These are phyloP conservation scores for Daldinia sp. DNA, from an alignment of 2,329 filamentous ascomycete genomes.

Conservation along the genomic window DNA sequence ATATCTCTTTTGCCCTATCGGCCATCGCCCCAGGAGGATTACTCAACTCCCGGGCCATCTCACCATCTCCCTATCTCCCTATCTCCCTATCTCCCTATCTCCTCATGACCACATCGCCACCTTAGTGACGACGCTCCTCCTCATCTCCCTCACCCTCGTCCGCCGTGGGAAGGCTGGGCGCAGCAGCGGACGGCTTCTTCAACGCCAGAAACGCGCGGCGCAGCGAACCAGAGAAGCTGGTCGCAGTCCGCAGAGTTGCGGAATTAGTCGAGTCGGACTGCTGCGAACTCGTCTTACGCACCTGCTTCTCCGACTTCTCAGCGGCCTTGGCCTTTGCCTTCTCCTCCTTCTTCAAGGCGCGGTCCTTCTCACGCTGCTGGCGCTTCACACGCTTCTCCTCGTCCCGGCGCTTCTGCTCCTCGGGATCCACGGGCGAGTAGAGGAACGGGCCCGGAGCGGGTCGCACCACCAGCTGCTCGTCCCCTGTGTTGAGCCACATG, in stretches of 20 bases:
- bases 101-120: neutral
- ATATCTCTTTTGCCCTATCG: neutral
- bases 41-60: conserved; percentile 3
- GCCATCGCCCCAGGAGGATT: neutral
- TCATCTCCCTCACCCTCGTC: conserved; percentile 16
- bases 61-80: no score
- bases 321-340: conserved; percentile 30
- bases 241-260: conserved; percentile 4
- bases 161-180: neutral
- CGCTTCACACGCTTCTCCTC: conserved; percentile 26
- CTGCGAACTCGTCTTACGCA: conserved; percentile 13
- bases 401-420: conserved; percentile 25
- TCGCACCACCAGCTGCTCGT: conserved; percentile 15
- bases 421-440: conserved; percentile 26
- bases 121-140: conserved; percentile 1
- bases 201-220: conserved; percentile 34
- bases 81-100: no score
- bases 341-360: conserved; percentile 25
- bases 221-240: conserved; percentile 33
- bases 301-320: conserved; percentile 18
- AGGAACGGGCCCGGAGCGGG: conserved; percentile 35
- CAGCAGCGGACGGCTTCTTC: conserved; percentile 10
- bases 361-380: conserved; percentile 30
- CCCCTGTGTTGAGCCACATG: neutral
- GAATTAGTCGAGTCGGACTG: neutral